phyloP scores from a whole-genome alignment of 225 moss, liverwort and hornwort genomes.

The Takakia lepidozioides region DNA sequence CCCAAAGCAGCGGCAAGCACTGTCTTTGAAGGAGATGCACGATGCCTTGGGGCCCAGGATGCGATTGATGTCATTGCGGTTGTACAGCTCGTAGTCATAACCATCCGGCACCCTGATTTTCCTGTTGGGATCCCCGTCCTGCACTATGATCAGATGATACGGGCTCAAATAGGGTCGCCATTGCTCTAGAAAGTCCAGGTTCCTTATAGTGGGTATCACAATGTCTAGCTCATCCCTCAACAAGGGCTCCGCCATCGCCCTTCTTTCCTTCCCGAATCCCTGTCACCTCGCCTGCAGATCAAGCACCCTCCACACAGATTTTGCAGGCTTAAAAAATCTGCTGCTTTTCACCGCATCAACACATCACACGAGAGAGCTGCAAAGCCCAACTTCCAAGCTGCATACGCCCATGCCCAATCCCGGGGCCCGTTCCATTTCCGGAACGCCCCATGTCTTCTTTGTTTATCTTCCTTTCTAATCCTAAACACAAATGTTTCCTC shows the following conservation, averaged over 20 bases:
- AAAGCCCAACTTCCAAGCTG: no score
- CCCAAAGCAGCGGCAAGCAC: conserved; percentile 64
- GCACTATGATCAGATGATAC: conserved; percentile 62
- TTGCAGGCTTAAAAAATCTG: no score
- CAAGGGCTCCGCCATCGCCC: conserved; percentile 34
- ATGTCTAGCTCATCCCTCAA: conserved; percentile 59
- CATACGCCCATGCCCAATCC: no score
- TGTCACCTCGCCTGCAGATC: no score
- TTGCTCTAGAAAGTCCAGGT: conserved; percentile 54
- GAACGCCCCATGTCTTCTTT: no score
- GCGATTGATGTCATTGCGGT: conserved; percentile 64
- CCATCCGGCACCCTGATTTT: conserved; percentile 56
- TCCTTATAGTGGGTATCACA: conserved; percentile 57
- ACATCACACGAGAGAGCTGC: no score
- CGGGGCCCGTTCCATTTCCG: no score
- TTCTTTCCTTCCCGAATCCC: neutral
- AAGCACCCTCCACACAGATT: no score
- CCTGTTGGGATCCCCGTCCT: conserved; percentile 52
- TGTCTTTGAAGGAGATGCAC: conserved; percentile 66
- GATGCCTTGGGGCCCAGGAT: conserved; percentile 54
- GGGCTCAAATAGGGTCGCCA: conserved; percentile 64
- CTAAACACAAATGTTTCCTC: no score
- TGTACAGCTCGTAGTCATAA: conserved; percentile 59
- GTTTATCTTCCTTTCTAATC: no score
- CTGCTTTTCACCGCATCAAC: no score